phyloP scores from a whole-genome alignment of 2,329 filamentous ascomycete genomes.

The Calonectria fujianensis region DNA sequence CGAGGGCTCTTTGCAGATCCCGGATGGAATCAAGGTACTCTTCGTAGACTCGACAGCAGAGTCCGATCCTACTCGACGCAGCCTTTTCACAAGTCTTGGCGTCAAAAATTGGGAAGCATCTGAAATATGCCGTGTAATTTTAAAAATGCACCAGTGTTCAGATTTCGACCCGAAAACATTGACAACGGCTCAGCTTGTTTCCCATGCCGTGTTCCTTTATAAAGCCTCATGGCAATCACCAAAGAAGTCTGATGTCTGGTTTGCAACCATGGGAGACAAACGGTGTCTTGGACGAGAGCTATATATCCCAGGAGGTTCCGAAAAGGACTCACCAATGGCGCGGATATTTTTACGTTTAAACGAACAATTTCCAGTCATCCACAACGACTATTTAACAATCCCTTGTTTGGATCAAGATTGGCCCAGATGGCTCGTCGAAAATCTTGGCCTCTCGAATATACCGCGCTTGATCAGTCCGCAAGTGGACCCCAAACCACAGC shows the following conservation, averaged over 20 bases:
- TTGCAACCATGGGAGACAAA: not conserved
- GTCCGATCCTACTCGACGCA: not conserved
- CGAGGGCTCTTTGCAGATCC: not conserved
- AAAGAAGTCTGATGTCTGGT: not conserved
- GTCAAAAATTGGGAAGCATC: not conserved
- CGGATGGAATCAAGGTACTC: not conserved
- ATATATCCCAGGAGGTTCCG: not conserved
- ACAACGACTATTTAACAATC: not conserved
- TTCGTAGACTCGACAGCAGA: not conserved
- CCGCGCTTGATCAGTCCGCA: not conserved
- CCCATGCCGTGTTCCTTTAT: not conserved
- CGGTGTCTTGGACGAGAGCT: not conserved
- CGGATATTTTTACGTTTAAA: not conserved
- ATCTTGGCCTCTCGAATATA: not conserved
- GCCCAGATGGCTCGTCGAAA: not conserved
- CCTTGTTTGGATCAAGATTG: not conserved
- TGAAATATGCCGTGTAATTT: not conserved
- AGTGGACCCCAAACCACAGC: not conserved
- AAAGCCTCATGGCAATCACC: conserved; percentile 4
- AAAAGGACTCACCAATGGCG: not conserved
- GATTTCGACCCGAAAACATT: not conserved
- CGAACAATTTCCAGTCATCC: not conserved
- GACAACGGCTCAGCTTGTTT: not conserved
- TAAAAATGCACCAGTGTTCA: not conserved
- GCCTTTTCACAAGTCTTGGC: not conserved